phyloP scores from a whole-genome alignment of 805 yeast species.

The Lipomyces spencermartinsiae region DNA sequence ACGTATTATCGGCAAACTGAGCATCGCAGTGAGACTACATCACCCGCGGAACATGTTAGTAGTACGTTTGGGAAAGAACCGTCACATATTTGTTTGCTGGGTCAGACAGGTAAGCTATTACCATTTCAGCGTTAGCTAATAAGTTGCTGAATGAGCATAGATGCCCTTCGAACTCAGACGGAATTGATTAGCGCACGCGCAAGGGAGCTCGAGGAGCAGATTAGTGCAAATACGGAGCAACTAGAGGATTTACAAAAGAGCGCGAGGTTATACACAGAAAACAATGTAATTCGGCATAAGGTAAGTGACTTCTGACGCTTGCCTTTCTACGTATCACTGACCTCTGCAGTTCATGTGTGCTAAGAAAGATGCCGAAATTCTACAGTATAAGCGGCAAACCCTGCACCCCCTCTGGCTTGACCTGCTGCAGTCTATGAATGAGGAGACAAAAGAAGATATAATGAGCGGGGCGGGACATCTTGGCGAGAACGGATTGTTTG shows the following conservation, averaged over 20 bases:
- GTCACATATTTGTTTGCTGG: slow-evolving; percentile 68
- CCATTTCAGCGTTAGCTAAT: background rate
- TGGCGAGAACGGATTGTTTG: slow-evolving; percentile 12
- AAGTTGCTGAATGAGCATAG: slow-evolving; percentile 31
- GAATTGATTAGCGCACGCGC: slow-evolving; percentile 52
- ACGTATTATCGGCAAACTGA: slow-evolving; percentile 68
- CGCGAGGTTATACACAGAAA: slow-evolving; percentile 26
- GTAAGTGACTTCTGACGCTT: slow-evolving; percentile 6
- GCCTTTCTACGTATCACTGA: background rate
- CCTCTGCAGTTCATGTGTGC: slow-evolving; percentile 21
- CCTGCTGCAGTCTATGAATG: slow-evolving; percentile 19
- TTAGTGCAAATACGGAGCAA: slow-evolving; percentile 39
- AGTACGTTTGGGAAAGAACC: slow-evolving; percentile 60
- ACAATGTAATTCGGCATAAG: slow-evolving; percentile 16
- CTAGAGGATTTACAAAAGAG: slow-evolving; percentile 19
- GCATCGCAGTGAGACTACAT: slow-evolving; percentile 45
- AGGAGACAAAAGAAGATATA: slow-evolving; percentile 10
- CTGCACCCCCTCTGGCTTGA: slow-evolving; percentile 33
- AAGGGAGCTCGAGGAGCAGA: slow-evolving; percentile 50
- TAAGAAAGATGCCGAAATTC: slow-evolving; percentile 22
- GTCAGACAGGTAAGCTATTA: slow-evolving; percentile 28
- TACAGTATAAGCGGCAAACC: slow-evolving; percentile 22
- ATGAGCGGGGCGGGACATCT: background rate
- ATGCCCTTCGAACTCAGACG: slow-evolving; percentile 63
- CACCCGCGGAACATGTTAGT: slow-evolving; percentile 39